Evolutionary conservation across 1,284 basidiomycete species (phyloP), one percentile per base, ranked within the genome.

Genomic region (Fistulinella cinereoalba): DNA sequence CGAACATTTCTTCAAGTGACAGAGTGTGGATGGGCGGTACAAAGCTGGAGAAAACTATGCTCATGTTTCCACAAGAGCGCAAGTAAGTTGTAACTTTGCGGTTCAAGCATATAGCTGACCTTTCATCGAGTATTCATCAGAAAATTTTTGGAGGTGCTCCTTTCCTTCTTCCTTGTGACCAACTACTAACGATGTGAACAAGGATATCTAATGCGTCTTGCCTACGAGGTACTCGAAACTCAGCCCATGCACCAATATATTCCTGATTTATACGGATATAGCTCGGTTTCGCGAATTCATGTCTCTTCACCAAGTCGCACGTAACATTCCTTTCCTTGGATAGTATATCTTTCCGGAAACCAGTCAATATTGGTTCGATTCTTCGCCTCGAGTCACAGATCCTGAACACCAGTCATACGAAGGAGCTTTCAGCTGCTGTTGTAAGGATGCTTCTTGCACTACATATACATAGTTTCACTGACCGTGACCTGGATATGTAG

Each of bases 1-100:
- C 75, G 18, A 61, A 66, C 23, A 50, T 57, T 53, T 43, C 58
- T 3, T 60, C 60, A 18, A 58, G 56, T n/a, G 74, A 80, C 46
- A 71, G 73, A 16, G 79, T 84, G 1, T 83, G 78, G 76, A 83
- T 87, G 77, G 79, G 75, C 0, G 77, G 85, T 47, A 85, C 84
- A 0, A 68, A 69, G 40, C 60, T 83, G 12, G 82, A 85, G 61
- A 83, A 81, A 55, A 79, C 76, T n/a, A 75, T 84, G 72, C 69
- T 90, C 43, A 91, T 91, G 86, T 90, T 90, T 61, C 88, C 89
- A 0, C 88, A 91, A 69, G 87, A 90, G 61, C 75, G 88, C 58
- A 92, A 92, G 83, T 85, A 51, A 62, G 80, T 68, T 2, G 24
- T 12, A 28, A 25, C 42, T 43, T 6, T 15, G 32, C 25, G 19